These are phyloP conservation scores for Rhypophila decipiens DNA, from an alignment of 495 filamentous ascomycete species.

Conservation along the genomic window DNA sequence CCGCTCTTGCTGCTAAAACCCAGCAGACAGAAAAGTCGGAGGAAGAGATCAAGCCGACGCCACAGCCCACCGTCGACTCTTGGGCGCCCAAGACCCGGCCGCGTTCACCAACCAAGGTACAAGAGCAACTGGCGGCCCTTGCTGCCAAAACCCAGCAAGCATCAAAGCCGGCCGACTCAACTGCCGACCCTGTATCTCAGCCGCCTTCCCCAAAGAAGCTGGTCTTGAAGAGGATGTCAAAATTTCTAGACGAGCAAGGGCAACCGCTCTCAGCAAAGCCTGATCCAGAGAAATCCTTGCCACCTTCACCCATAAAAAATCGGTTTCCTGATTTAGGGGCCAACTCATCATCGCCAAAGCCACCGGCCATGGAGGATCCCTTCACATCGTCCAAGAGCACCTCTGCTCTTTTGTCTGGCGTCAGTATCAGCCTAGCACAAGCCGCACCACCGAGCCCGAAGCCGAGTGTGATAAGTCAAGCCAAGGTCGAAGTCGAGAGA, in stretches of 20 bases:
- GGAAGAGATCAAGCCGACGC: conserved; percentile 21
- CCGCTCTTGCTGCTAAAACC: conserved; percentile 29
- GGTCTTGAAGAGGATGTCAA: conserved; percentile 47
- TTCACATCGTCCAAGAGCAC: background rate
- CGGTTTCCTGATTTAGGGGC: background rate
- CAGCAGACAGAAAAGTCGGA: conserved; percentile 19
- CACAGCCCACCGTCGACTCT: conserved; percentile 25
- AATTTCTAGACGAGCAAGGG: conserved; percentile 37
- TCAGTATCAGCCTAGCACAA: background rate
- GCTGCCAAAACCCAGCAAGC: conserved; percentile 26
- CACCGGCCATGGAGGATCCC: background rate
- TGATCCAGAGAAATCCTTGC: conserved; percentile 21
- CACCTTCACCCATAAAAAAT: conserved; percentile 20
- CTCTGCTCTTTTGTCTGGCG: background rate
- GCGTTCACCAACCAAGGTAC: conserved; percentile 32
- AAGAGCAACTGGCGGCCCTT: conserved; percentile 36
- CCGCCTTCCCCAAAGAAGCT: conserved; percentile 47
- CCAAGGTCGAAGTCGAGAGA: background rate
- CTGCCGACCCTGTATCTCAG: conserved; percentile 29
- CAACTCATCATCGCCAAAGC: background rate
- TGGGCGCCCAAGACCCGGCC: conserved; percentile 20
- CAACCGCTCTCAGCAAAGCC: conserved; percentile 13
- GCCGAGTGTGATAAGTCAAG: background rate
- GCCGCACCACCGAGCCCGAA: background rate
- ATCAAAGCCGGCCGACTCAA: conserved; percentile 23